Evolutionary conservation across 129 eudicot species (phyloP).

Genomic region (Artemisia argyi): DNA sequence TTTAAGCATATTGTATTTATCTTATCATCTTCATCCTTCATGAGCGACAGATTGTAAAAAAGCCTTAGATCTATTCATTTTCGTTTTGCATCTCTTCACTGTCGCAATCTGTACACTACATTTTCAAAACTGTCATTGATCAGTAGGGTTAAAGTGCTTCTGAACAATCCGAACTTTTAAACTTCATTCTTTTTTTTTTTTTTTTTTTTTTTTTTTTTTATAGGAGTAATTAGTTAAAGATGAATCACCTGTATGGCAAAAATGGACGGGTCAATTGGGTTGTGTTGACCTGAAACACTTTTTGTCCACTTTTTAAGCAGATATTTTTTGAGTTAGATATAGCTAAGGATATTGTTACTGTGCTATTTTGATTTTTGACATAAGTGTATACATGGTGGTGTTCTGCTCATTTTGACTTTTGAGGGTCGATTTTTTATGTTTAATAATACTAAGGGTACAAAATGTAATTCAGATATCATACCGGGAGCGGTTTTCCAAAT

Average conservation of each 20-base stretch:
- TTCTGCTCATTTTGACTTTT: not conserved
- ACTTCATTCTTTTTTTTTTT: not conserved
- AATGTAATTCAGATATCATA: not conserved
- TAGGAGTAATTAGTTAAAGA: not conserved
- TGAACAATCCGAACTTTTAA: not conserved
- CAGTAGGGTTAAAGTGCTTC: not conserved
- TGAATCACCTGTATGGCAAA: not conserved
- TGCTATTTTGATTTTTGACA: not conserved
- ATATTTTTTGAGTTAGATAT: no score
- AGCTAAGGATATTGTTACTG: no score
- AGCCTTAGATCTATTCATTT: no score
- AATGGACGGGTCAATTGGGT: no score
- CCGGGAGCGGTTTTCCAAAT: slow-evolving; percentile 1
- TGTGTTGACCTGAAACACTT: no score
- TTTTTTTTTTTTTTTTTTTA: not conserved
- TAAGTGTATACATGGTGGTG: not conserved
- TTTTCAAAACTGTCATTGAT: no score
- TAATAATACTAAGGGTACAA: not conserved
- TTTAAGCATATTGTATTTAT: no score
- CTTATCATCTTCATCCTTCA: no score
- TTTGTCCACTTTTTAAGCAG: no score
- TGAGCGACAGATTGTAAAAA: no score
- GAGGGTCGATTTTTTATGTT: not conserved
- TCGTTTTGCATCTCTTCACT: no score
- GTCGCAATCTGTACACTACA: no score